phyloP scores from a whole-genome alignment of 148 eudicot species.

The Selenicereus undatus region DNA sequence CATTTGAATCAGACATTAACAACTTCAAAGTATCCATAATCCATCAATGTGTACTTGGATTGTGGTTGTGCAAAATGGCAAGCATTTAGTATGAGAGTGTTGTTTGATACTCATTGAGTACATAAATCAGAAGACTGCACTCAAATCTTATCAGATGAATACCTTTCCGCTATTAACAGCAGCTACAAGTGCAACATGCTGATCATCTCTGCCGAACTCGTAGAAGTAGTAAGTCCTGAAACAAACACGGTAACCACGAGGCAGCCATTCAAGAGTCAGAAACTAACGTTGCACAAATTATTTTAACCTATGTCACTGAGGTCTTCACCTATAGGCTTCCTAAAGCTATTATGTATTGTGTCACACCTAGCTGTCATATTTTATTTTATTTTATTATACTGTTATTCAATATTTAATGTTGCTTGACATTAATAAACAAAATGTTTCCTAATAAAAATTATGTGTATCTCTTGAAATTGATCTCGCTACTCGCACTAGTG shows the following conservation, averaged over 20 bases:
- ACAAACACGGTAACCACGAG: conserved; percentile 17
- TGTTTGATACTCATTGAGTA: neutral
- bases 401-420: too few species aligned
- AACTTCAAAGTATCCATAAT: neutral
- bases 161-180: conserved; percentile 86
- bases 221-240: conserved; percentile 90
- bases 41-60: neutral
- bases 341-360: too few species aligned
- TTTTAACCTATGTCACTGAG: neutral
- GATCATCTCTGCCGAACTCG: conserved; percentile 71
- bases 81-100: neutral
- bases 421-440: too few species aligned
- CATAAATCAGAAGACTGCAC: neutral
- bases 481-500: too few species aligned
- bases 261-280: neutral
- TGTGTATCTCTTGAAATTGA: too few species aligned
- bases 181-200: conserved; percentile 88
- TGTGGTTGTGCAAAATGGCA: neutral
- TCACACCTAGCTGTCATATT: too few species aligned
- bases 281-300: neutral
- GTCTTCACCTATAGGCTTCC: too few species aligned
- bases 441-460: too few species aligned
- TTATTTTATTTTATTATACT: too few species aligned
- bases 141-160: neutral
- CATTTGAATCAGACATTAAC: neutral